Evolutionary conservation across 257 asterid genomes (phyloP).

Genomic region (Perilla frutescens): DNA sequence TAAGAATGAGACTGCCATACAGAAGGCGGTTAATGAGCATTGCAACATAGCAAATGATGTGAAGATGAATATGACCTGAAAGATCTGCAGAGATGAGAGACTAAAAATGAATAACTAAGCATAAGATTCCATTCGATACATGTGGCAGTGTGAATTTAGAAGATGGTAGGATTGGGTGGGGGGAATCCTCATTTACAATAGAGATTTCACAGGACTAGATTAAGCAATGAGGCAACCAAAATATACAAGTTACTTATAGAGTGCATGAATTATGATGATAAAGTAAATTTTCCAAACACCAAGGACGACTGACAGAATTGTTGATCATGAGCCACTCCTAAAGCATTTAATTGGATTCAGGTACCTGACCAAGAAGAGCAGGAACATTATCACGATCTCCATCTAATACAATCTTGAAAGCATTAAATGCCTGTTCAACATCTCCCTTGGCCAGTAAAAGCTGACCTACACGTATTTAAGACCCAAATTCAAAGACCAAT

Average conservation of each 20-base stretch:
- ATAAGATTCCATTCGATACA: constrained; percentile 16
- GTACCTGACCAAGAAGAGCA: constrained; percentile 99
- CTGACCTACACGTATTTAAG: constrained; percentile 68
- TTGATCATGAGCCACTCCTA: constrained; percentile 20
- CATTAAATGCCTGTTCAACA: constrained; percentile 85
- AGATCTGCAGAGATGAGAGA: constrained; percentile 1
- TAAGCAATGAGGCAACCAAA: constrained; percentile 23
- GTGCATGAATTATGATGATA: neutral
- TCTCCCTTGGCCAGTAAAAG: constrained; percentile 98
- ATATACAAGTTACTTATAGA: constrained; percentile 3
- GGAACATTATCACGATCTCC: constrained; percentile 93
- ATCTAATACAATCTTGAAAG: constrained; percentile 94
- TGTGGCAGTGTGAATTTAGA: constrained; percentile 4
- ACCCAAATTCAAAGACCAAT: constrained; percentile 30
- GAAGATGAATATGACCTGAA: constrained; percentile 26
- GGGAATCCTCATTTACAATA: too few relatives aligned
- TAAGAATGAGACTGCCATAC: constrained; percentile 23
- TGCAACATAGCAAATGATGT: constrained; percentile 30
- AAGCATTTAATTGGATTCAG: constrained; percentile 24
- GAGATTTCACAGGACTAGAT: constrained; percentile 18
- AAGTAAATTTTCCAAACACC: constrained; percentile 17
- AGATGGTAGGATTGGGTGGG: neutral
- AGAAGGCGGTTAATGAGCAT: constrained; percentile 24
- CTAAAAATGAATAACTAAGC: constrained; percentile 2
- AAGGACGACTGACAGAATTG: neutral